Evolutionary conservation across 768 basidiomycete species (phyloP), one percentile per base, ranked within the genome.

Genomic region (Leucosporidium scottii): DNA sequence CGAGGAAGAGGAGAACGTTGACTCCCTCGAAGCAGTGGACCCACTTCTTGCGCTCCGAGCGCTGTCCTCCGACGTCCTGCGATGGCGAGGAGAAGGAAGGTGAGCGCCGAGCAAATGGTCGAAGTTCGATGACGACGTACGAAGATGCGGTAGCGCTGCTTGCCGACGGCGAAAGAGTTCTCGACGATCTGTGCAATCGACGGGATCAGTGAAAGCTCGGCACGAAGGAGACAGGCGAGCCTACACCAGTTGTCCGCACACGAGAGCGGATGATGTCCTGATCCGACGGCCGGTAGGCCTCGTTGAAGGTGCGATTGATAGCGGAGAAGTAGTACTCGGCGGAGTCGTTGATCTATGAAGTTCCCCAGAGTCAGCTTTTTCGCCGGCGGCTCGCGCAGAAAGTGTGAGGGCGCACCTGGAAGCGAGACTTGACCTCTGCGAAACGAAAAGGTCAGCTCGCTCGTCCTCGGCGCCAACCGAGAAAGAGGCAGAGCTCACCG

Each of bases 261-360:
- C 94, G 85, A 61, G 87, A 88, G 48, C 94, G 84, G 20, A 97
- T 81, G 75, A 99, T 96, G 74, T 99, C 96, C 51, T 96, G 91
- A 78, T 98, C 94, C 0, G 88, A 88, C 21, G 94, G 93, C 66
- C 92, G 80, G 80, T 93, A 97, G 36, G 82, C 81, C 0, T 84
- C 82, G 3, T 81, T 74, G 0, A 86, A 80, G 85, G 97, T 91
- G 62, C 91, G 85, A 67, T 89, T 85, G 73, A 97, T 90, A 18
- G 86, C 79, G 77, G 86, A 59, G 58, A 71, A 68, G 58, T 67
- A 71, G 66, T 69, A 69, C n/a, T 36, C 23, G 3, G 68, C 68
- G 0, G 61, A 63, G 47, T 67, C 70, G 27, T 71, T 71, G 4
- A 71, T 57, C 60, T 71, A 27, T 17, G 15, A 13, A 12, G 39